Percentiles rank a stretch among this genome's conserved stretches.
These are phyloP conservation scores for Agroathelia rolfsii DNA, from an alignment of 1,284 basidiomycete genomes.

Conservation along the genomic window DNA sequence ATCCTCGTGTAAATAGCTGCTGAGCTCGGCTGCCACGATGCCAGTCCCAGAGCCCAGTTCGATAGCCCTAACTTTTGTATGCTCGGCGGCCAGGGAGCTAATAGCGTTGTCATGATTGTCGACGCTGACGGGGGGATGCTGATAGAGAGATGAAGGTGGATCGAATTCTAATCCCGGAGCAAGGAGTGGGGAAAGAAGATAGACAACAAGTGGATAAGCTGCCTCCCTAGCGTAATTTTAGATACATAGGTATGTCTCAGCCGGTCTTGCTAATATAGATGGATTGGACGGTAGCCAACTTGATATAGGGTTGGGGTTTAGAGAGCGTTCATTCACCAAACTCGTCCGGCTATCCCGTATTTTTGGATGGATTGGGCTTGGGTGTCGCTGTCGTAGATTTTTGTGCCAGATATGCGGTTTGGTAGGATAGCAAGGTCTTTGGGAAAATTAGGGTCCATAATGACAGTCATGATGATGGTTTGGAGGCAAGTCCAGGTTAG, in stretches of 20 bases:
- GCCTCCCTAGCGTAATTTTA: conserved; percentile 55
- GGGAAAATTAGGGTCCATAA: no score
- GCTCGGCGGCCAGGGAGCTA: not conserved
- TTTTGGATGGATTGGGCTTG: conserved; percentile 52
- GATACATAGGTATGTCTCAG: not conserved
- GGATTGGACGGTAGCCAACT: not conserved
- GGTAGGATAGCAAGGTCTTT: no score
- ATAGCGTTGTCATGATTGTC: conserved; percentile 1
- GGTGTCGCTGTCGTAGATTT: no score
- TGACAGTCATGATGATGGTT: no score
- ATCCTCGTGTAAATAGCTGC: conserved; percentile 14
- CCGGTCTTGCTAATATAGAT: not conserved
- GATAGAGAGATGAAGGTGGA: conserved; percentile 36
- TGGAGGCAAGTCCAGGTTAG: no score
- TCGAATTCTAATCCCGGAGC: conserved; percentile 37
- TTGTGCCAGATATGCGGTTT: no score
- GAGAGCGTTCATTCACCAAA: conserved; percentile 40
- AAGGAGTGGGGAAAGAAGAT: conserved; percentile 43
- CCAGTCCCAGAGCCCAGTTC: conserved; percentile 72
- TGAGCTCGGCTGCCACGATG: conserved; percentile 43
- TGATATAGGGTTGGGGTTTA: conserved; percentile 5
- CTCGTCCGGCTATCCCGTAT: conserved; percentile 69
- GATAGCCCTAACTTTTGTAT: conserved; percentile 27
- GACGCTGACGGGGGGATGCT: conserved; percentile 6
- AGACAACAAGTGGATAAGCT: conserved; percentile 49